Base-by-base conservation (phyloP, 306 rosid genomes). In the Acacia confusa region DNA sequence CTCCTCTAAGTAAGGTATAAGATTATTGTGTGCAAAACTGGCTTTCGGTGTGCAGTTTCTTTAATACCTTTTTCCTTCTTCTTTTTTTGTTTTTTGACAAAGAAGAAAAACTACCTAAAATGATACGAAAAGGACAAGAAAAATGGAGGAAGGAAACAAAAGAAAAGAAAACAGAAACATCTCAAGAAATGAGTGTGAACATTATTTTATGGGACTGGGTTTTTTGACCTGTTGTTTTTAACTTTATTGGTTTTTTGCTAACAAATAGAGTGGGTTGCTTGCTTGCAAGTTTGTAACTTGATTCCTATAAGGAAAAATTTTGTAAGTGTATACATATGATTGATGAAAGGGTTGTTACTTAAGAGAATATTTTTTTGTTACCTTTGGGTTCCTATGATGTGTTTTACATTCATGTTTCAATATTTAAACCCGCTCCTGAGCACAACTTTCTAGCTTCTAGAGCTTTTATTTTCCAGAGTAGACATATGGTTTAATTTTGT, bases 11-110 rank as follows among this genome's bases (percentile, higher is more conserved):
- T 34, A 78, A 75, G 36, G 77, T 70, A 68, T 82, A 84, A 78
- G 74, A 78, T 64, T 34, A 40, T 70, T 45, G 75, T 15, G 72
- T 69, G 79, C 20, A 82, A n/a, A 78, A 73, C 43, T 9, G 87
- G 89, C 78, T 83, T 84, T 85, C 72, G 28, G 81, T 78, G 89
- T 85, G 87, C 86, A 77, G 70, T 86, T 77, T 72, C 75, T 86
- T 86, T 75, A 60, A 77, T 84, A 75, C 50, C 57, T 78, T 55
- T n/a, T 55, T 55, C 38, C 67, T 75, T 6, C 2, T 52, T 50
- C 60, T 12, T 12, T 41, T 41, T 30, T 30, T 12, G 2, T 41
- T 41, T 30, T 30, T 41, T 41, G 10, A 7, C 2, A 2, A 64
- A 20, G 44, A 77, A 50, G 4, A 57, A 57, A 22, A 22, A 57